Conservation (phyloP, 2,329 filamentous ascomycete genomes). For the Sarocladium oryzae region DNA sequence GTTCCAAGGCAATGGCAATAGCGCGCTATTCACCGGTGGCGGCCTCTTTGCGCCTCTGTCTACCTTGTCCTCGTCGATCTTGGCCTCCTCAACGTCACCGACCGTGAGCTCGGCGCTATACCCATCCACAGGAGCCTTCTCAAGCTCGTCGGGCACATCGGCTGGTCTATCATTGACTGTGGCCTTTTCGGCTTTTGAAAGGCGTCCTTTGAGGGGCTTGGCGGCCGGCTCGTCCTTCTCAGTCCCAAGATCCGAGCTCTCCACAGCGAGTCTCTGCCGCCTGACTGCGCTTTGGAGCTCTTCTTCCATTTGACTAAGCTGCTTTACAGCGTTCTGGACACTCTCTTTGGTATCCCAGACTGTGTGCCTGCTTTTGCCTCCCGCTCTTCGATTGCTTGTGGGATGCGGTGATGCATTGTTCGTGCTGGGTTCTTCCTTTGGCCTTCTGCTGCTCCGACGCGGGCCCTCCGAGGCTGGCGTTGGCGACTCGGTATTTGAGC, state of each 20-base stretch:
- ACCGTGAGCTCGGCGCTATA: constrained; percentile 18
- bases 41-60: constrained; percentile 45
- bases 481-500: constrained; percentile 16
- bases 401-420: not conserved
- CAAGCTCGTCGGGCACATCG: constrained; percentile 11
- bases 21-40: constrained; percentile 75
- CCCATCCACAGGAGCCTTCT: constrained; percentile 17
- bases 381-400: not conserved
- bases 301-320: constrained; percentile 43
- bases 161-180: not conserved
- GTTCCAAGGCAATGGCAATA: constrained; percentile 83
- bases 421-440: constrained; percentile 13
- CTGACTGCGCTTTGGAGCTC: constrained; percentile 36
- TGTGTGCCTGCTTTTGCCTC: constrained; percentile 2
- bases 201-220: constrained; percentile 8
- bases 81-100: constrained; percentile 16
- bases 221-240: constrained; percentile 6
- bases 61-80: constrained; percentile 16
- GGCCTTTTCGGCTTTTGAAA: constrained; percentile 10
- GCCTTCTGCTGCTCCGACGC: constrained; percentile 21
- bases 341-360: constrained; percentile 17
- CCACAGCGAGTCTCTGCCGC: constrained; percentile 39
- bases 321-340: constrained; percentile 34
- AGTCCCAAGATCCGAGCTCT: constrained; percentile 28
- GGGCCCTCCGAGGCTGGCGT: constrained; percentile 16